Conservation (phyloP, 768 basidiomycete genomes). For the Boletus barrowsii region DNA sequence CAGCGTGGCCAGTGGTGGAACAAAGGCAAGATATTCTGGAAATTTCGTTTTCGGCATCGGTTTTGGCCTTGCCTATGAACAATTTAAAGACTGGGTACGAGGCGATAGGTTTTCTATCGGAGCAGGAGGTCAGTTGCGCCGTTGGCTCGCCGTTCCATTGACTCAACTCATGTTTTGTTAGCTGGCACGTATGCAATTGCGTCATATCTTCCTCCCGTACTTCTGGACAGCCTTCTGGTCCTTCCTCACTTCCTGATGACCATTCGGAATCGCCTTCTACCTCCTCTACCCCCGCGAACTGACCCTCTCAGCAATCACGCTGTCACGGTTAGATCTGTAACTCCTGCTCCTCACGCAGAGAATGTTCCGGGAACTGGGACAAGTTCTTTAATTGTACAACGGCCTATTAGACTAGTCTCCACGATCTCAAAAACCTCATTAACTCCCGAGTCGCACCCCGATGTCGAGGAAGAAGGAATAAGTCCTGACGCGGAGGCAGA, state of each 20-base stretch:
- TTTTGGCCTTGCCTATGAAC: conserved; percentile 39
- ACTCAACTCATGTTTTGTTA: conserved; percentile 28
- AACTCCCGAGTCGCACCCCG: conserved; percentile 7
- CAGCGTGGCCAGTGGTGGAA: conserved; percentile 57
- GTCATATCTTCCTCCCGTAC: conserved; percentile 60
- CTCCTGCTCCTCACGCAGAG: conserved; percentile 12
- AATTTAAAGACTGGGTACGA: conserved; percentile 52
- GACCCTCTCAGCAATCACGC: conserved; percentile 29
- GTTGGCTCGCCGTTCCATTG: background rate
- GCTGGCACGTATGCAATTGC: conserved; percentile 69
- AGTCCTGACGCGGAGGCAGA: conserved; percentile 69
- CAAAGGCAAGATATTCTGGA: conserved; percentile 35
- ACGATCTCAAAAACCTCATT: conserved; percentile 11
- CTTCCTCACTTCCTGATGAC: conserved; percentile 65
- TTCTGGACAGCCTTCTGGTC: conserved; percentile 64
- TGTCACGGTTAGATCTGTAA: conserved; percentile 14
- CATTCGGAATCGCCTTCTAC: conserved; percentile 58
- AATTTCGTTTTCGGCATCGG: conserved; percentile 43
- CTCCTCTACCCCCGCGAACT: conserved; percentile 43
- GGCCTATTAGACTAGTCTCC: conserved; percentile 2
- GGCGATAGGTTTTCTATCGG: conserved; percentile 73
- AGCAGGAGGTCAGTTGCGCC: conserved; percentile 62
- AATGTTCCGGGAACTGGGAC: conserved; percentile 3
- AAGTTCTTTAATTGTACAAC: conserved; percentile 1
- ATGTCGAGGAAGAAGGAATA: conserved; percentile 36